A percentile compares a stretch with the other conserved stretches of the same genome.
Evolutionary conservation across 257 asterid genomes (phyloP).

Genomic region (Nyctanthes arbortristis): DNA sequence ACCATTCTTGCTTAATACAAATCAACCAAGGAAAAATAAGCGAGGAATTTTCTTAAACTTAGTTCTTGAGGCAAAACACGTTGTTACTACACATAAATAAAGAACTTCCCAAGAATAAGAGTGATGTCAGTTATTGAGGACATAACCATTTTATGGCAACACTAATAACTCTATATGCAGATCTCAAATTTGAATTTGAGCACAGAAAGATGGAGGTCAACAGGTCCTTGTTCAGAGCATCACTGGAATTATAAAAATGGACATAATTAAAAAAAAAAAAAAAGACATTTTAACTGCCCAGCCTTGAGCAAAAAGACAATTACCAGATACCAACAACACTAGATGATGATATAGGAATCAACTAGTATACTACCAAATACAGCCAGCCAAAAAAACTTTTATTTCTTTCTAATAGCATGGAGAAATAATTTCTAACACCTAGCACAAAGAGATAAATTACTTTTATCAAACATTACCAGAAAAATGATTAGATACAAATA

Average conservation of each 20-base stretch:
- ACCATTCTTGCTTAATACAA: no score
- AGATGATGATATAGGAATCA: background rate
- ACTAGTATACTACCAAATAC: background rate
- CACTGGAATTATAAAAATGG: background rate
- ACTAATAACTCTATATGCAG: background rate
- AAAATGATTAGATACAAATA: background rate
- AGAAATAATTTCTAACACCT: background rate
- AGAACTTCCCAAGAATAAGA: background rate
- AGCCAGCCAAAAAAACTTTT: background rate
- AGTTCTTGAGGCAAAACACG: background rate
- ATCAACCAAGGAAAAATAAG: no score
- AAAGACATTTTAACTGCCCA: background rate
- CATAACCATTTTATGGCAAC: background rate
- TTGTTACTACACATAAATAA: background rate
- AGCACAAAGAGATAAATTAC: background rate
- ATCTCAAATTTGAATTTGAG: background rate
- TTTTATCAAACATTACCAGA: background rate
- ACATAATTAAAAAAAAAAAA: no score
- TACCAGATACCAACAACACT: background rate
- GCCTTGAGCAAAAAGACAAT: background rate
- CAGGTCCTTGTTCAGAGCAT: background rate
- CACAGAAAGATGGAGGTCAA: background rate
- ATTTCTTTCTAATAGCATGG: background rate
- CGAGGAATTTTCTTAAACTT: no score
- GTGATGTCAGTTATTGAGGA: background rate